Conservation (phyloP, 306 rosid genomes). For the Purshia tridentata region DNA sequence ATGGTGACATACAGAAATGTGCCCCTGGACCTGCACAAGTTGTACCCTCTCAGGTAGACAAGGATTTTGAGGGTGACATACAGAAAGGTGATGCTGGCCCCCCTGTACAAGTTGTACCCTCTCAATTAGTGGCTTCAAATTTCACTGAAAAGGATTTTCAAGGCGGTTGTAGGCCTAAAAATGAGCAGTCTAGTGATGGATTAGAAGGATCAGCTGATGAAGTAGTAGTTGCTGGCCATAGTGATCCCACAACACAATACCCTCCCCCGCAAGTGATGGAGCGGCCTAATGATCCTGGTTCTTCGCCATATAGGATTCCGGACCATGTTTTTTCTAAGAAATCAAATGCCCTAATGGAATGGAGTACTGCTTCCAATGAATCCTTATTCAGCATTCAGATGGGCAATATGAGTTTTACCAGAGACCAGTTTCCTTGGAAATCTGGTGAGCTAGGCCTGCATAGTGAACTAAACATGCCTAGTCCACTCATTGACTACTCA, state of each 20-base stretch:
- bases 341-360: constrained; percentile 53
- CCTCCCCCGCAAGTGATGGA: constrained; percentile 77
- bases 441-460: constrained; percentile 50
- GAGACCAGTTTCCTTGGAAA: constrained; percentile 45
- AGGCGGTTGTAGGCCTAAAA: constrained; percentile 29
- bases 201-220: constrained; percentile 7
- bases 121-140: constrained; percentile 4
- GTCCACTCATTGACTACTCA: constrained; percentile 33
- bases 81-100: background rate
- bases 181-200: constrained; percentile 17
- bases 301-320: constrained; percentile 60
- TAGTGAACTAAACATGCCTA: constrained; percentile 28
- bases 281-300: constrained; percentile 35
- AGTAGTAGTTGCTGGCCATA: constrained; percentile 9
- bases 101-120: background rate
- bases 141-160: constrained; percentile 31
- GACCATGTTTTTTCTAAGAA: constrained; percentile 64
- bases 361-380: constrained; percentile 83
- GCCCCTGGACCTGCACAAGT: constrained; percentile 4
- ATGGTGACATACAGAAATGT: background rate
- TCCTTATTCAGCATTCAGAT: constrained; percentile 84
- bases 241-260: constrained; percentile 39
- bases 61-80: too few relatives aligned
- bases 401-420: constrained; percentile 85
- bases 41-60: background rate